A percentile compares a stretch with the other conserved stretches of the same genome.
Evolutionary conservation across 441 rosid genomes (phyloP).

Genomic region (Populus hybrid): DNA sequence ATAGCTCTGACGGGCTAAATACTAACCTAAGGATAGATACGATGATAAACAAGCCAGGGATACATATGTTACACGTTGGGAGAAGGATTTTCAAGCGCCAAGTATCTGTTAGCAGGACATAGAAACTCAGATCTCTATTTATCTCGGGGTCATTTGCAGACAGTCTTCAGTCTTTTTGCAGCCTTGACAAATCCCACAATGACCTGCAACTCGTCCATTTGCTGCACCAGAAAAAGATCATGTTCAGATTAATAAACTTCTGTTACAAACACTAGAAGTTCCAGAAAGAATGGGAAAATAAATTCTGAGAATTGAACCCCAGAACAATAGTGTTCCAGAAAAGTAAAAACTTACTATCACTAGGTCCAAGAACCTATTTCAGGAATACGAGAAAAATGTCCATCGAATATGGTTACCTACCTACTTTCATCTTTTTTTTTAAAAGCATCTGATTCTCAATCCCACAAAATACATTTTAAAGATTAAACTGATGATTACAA

Average conservation of each 20-base stretch:
- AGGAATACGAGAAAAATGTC: background rate
- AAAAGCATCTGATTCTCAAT: background rate
- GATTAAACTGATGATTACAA: background rate
- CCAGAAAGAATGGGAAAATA: background rate
- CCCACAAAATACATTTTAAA: background rate
- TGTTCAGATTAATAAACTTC: background rate
- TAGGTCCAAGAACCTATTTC: background rate
- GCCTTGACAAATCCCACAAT: constrained; percentile 90
- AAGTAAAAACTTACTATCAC: background rate
- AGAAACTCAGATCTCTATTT: constrained; percentile 15
- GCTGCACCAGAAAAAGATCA: constrained; percentile 36
- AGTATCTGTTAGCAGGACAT: constrained; percentile 40
- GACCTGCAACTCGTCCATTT: constrained; percentile 98
- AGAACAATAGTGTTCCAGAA: background rate
- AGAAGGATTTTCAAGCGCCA: constrained; percentile 24
- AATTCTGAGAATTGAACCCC: background rate
- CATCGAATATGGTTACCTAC: background rate
- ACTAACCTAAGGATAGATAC: constrained; percentile 20
- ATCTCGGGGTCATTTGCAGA: constrained; percentile 51
- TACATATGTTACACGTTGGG: constrained; percentile 33
- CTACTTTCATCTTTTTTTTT: background rate
- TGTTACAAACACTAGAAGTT: background rate
- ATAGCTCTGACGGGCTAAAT: constrained; percentile 27
- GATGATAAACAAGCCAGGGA: constrained; percentile 21
- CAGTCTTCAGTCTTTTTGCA: constrained; percentile 74